A percentile compares a stretch with the other conserved stretches of the same genome.
phyloP scores from a whole-genome alignment of 768 basidiomycete species.

The Boletus edulis region DNA sequence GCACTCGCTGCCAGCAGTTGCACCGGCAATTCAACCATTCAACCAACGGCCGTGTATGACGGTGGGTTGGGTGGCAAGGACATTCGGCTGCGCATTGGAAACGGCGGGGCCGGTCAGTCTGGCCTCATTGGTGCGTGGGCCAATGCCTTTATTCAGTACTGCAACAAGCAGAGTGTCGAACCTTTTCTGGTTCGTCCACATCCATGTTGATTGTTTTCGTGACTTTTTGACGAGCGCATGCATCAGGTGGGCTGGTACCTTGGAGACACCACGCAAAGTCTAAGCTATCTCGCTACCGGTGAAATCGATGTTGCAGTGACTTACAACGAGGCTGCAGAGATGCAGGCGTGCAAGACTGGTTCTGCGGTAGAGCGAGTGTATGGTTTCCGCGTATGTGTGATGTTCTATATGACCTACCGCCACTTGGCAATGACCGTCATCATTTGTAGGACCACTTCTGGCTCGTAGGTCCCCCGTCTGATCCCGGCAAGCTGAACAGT shows the following conservation, averaged over 20 bases:
- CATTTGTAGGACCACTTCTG: slow-evolving; percentile 46
- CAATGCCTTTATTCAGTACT: slow-evolving; percentile 41
- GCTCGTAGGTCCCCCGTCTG: slow-evolving; percentile 46
- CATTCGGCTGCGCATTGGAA: slow-evolving; percentile 45
- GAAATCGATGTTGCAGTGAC: slow-evolving; percentile 50
- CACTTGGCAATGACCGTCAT: neutral
- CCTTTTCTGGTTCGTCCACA: slow-evolving; percentile 27
- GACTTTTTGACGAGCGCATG: neutral
- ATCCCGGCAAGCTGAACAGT: slow-evolving; percentile 43
- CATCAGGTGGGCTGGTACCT: slow-evolving; percentile 54
- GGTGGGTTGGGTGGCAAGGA: slow-evolving; percentile 35
- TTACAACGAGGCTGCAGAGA: slow-evolving; percentile 52
- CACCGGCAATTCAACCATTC: neutral
- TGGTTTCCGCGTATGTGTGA: slow-evolving; percentile 42
- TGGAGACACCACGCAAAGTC: slow-evolving; percentile 53
- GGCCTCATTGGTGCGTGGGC: slow-evolving; percentile 49
- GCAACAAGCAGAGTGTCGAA: slow-evolving; percentile 16
- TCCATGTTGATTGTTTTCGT: slow-evolving; percentile 20
- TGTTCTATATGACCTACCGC: neutral
- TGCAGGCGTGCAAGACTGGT: slow-evolving; percentile 31
- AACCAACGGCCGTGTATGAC: slow-evolving; percentile 35
- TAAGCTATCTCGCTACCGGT: slow-evolving; percentile 40
- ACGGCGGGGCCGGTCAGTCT: slow-evolving; percentile 52
- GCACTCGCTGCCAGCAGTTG: too few relatives aligned
- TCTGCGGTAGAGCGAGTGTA: slow-evolving; percentile 37